Base-by-base conservation (phyloP, 2,329 filamentous ascomycete species). In the Mariannaea elegans region DNA sequence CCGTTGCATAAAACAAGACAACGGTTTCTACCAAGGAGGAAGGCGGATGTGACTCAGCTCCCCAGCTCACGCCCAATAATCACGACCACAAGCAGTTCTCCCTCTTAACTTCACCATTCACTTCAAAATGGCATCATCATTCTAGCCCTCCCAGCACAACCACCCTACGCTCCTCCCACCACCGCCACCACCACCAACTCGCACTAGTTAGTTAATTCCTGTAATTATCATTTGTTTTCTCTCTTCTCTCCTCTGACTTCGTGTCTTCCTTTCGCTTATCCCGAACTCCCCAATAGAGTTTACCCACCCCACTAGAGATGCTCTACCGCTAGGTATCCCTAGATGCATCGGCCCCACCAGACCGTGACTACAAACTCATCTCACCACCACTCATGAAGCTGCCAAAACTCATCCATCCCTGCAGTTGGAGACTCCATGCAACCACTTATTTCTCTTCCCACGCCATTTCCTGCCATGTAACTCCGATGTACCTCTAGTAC, bases 71-170 rank as follows among this genome's bases (percentile, higher is more conserved):
- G 13, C 12, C 34, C 27, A 46, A 32, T 23, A 23, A 38, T 24
- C 41, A 54, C 41, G n/a, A 31, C 24, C 19, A 41, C 34, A 31
- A n/a, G n/a, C 27, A 31, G 12, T 55, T 55, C 45, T 24, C 34
- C 42, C 29, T 48, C 21, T 16, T 38, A 41, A 41, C 52, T 38
- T 55, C 50, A 59, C 50, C 56, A 59, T 59, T 27, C 31, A 32
- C 50, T 7, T 54, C 36, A 55, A 59, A 59, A 59, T 59, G 50
- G 50, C 56, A 59, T 46, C 56, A 59, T 59, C 49, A 10, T 36
- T 39, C 47, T 51, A 47, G 38, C 29, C 18, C 42, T 32, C 49
- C 24, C 24, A 27, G 5, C 24, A 27, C 24, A 46, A 32, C 14
- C 50, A 29, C 13, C 34, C 21, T 48, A 27, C 27, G 23, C 38